Conservation (phyloP, 1,284 basidiomycete species). For the Cryptococcus jaspeensis region DNA sequence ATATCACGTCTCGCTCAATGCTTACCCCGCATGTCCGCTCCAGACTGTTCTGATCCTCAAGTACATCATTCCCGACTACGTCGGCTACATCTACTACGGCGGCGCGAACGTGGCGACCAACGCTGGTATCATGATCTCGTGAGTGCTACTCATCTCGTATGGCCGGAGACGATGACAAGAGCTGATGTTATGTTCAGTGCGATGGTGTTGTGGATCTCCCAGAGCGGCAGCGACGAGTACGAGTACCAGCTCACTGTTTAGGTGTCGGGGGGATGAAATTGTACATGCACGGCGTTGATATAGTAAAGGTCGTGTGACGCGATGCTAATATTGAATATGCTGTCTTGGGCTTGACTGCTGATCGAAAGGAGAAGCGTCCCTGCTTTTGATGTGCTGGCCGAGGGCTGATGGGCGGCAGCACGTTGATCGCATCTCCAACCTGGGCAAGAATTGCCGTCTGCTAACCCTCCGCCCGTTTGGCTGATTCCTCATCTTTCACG, state of each 20-base stretch:
- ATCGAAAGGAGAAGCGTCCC: no score
- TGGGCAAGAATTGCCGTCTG: no score
- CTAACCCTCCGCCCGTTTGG: no score
- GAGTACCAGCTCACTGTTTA: constrained; percentile 52
- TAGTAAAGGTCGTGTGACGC: background rate
- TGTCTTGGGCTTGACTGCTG: no score
- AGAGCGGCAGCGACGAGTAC: constrained; percentile 52
- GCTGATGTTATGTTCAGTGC: constrained; percentile 26
- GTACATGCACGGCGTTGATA: no score
- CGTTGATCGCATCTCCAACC: no score
- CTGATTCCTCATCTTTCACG: no score
- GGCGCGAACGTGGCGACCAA: constrained; percentile 93
- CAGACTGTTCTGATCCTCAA: constrained; percentile 90
- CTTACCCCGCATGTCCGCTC: constrained; percentile 4
- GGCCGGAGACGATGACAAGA: background rate
- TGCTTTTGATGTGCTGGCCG: no score
- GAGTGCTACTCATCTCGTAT: constrained; percentile 11
- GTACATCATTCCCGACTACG: constrained; percentile 76
- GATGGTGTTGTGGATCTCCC: constrained; percentile 51
- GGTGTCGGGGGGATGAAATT: background rate
- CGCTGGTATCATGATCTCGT: constrained; percentile 78
- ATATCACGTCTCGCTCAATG: background rate
- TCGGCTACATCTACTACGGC: constrained; percentile 86
- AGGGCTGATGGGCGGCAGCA: no score
- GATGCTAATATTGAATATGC: no score